Percentiles rank a stretch among this genome's conserved stretches.
These are phyloP conservation scores for Coemansia sp. DNA, from an alignment of 192 early-diverging fungal genomes.

Conservation along the genomic window DNA sequence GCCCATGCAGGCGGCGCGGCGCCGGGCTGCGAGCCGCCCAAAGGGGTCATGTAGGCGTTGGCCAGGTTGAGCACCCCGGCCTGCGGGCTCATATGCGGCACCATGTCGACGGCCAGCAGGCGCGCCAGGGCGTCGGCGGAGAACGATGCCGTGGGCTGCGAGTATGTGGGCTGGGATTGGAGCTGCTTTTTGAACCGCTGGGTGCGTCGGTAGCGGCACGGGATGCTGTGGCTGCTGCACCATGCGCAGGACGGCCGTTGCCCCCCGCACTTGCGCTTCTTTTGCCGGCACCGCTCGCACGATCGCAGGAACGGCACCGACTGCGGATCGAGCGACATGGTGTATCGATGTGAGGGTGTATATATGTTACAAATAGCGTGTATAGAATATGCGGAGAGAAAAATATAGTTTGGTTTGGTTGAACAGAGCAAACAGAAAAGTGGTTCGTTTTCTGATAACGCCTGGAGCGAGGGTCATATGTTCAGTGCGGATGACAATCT, in stretches of 20 bases:
- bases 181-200: conserved; percentile 49
- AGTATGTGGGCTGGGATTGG: conserved; percentile 14
- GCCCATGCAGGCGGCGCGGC: conserved; percentile 20
- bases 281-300: conserved; percentile 50
- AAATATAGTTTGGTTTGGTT: too few relatives aligned
- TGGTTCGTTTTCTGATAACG: too few relatives aligned
- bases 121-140: conserved; percentile 35
- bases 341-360: not conserved
- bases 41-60: conserved; percentile 41
- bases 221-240: conserved; percentile 39
- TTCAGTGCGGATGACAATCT: too few relatives aligned
- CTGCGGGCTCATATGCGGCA: conserved; percentile 29
- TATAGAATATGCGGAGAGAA: too few relatives aligned
- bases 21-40: conserved; percentile 16
- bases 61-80: conserved; percentile 25
- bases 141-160: too few relatives aligned
- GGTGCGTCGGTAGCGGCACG: conserved; percentile 47
- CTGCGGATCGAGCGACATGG: conserved; percentile 42
- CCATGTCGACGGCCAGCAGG: conserved; percentile 47
- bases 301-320: conserved; percentile 48
- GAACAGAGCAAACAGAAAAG: too few relatives aligned
- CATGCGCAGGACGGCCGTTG: conserved; percentile 46
- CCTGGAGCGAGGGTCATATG: too few relatives aligned
- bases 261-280: conserved; percentile 52
- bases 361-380: too few relatives aligned